Conservation (phyloP, 1,284 basidiomycete genomes). For the Pseudomicrostroma phylloplanum region DNA sequence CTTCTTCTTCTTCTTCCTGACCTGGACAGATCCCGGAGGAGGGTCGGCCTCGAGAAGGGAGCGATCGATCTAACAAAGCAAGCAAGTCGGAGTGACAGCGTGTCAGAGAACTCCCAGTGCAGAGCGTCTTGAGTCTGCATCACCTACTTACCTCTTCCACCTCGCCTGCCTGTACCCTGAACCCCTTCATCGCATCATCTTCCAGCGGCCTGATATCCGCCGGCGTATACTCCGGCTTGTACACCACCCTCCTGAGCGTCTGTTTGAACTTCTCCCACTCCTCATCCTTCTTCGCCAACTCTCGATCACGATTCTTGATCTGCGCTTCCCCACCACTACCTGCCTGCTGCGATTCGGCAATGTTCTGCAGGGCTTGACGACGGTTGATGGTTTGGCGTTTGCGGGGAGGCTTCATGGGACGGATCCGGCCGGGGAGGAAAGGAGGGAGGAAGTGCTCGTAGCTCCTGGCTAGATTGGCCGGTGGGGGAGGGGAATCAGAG, state of each 20-base stretch:
- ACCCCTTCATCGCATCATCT: slow-evolving; percentile 2
- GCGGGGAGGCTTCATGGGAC: not conserved
- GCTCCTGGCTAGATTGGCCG: not conserved
- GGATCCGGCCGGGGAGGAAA: not conserved
- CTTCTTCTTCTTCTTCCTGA: slow-evolving; percentile 6
- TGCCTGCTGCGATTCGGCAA: not conserved
- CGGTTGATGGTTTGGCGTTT: not conserved
- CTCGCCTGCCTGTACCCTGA: not conserved
- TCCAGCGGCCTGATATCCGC: not conserved
- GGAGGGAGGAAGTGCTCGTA: slow-evolving; percentile 6
- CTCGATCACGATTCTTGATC: not conserved
- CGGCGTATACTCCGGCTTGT: not conserved
- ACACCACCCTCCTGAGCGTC: not conserved
- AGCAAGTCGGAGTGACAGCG: not conserved
- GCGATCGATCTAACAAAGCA: not conserved
- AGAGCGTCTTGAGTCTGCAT: not conserved
- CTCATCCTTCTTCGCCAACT: not conserved
- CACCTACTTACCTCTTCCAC: slow-evolving; percentile 1
- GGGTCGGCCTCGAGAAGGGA: slow-evolving; percentile 3
- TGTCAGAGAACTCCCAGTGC: not conserved
- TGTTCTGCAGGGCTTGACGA: not conserved
- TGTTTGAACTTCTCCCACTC: slow-evolving; percentile 3
- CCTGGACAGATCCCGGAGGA: not conserved
- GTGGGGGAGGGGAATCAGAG: not conserved
- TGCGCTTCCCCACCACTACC: slow-evolving; percentile 1